A percentile compares a stretch with the other conserved stretches of the same genome.
phyloP scores from a whole-genome alignment of 768 basidiomycete species.

The Boletus bicolor region DNA sequence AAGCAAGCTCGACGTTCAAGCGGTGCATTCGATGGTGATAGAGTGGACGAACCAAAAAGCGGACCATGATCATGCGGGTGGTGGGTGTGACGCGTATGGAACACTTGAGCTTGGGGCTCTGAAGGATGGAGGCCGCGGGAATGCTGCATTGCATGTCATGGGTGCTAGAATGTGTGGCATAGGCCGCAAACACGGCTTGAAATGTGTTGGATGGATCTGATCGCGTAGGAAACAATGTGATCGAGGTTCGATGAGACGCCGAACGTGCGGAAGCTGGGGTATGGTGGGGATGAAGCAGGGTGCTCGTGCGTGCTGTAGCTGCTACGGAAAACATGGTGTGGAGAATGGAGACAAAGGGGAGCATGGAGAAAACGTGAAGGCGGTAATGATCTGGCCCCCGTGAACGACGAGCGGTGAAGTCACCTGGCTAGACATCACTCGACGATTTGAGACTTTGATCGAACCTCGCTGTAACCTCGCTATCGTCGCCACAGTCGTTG shows the following conservation, averaged over 20 bases:
- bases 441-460: background rate
- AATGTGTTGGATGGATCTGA: constrained; percentile 16
- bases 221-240: constrained; percentile 8
- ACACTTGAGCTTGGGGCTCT: constrained; percentile 4
- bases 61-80: constrained; percentile 8
- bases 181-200: constrained; percentile 4
- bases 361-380: constrained; percentile 21
- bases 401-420: constrained; percentile 1
- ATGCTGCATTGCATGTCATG: constrained; percentile 13
- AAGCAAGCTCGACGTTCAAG: constrained; percentile 4
- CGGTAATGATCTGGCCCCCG: constrained; percentile 22
- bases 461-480: background rate
- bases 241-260: constrained; percentile 1
- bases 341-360: constrained; percentile 18
- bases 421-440: background rate
- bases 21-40: constrained; percentile 21
- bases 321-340: constrained; percentile 14
- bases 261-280: constrained; percentile 6
- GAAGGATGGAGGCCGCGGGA: constrained; percentile 11
- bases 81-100: background rate
- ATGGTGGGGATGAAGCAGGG: constrained; percentile 11
- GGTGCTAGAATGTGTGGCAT: constrained; percentile 5
- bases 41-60: constrained; percentile 11
- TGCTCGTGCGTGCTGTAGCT: constrained; percentile 8
- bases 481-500: constrained; percentile 1